A percentile compares a stretch with the other conserved stretches of the same genome.
These are phyloP conservation scores for Dryas alaskensis DNA, from an alignment of 306 rosid species.

Conservation along the genomic window DNA sequence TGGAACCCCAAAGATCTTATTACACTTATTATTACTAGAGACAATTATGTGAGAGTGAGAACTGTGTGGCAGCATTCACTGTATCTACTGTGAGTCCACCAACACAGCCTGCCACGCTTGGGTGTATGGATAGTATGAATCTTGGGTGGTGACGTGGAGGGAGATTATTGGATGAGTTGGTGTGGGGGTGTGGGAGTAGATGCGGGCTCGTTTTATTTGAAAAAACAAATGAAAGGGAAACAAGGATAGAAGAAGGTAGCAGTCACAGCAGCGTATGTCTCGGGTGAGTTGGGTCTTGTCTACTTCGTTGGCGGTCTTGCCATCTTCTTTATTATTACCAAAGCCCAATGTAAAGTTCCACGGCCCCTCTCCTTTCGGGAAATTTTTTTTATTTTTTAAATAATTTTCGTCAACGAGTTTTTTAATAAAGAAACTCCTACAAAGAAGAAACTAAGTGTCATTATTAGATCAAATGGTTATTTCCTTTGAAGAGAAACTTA, in stretches of 20 bases:
- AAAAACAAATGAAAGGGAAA: background rate
- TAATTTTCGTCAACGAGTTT: too few relatives aligned
- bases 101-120: conserved; percentile 20
- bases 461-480: too few relatives aligned
- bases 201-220: background rate
- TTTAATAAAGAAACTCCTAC: too few relatives aligned
- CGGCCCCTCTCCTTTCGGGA: too few relatives aligned
- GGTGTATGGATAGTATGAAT: background rate
- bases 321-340: too few relatives aligned
- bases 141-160: conserved; percentile 19
- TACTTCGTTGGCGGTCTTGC: too few relatives aligned
- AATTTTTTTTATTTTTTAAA: too few relatives aligned
- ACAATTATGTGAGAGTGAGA: background rate
- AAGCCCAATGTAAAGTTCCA: too few relatives aligned
- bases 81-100: background rate
- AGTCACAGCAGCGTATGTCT: conserved; percentile 18
- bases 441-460: too few relatives aligned
- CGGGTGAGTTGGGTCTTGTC: conserved; percentile 28
- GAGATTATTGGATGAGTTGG: background rate
- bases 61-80: background rate
- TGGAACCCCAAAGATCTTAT: background rate
- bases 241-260: conserved; percentile 1
- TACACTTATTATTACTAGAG: too few relatives aligned
- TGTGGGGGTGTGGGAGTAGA: background rate
- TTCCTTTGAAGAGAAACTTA: too few relatives aligned